Evolutionary conservation across 2,329 filamentous ascomycete genomes (phyloP).

Genomic region (Claviceps paspali): DNA sequence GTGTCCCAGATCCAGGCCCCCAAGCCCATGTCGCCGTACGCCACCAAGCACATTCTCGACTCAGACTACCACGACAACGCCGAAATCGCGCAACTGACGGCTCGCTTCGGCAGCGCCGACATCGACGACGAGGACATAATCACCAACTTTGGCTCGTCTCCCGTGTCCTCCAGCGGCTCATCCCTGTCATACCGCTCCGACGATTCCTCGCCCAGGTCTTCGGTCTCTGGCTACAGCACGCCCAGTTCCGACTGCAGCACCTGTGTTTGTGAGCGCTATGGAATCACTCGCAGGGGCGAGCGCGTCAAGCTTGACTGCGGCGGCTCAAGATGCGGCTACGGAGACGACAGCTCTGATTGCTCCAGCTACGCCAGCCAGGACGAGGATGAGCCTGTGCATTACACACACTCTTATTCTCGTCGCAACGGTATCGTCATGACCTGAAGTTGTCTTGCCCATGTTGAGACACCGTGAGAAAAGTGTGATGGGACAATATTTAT

Average conservation of each 20-base stretch:
- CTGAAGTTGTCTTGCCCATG: slow-evolving; percentile 10
- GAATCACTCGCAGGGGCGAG: slow-evolving; percentile 84
- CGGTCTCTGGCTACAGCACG: slow-evolving; percentile 63
- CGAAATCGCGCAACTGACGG: slow-evolving; percentile 64
- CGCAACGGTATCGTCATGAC: slow-evolving; percentile 49
- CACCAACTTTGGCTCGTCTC: slow-evolving; percentile 39
- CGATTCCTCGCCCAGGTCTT: slow-evolving; percentile 59
- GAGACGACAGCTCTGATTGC: slow-evolving; percentile 53
- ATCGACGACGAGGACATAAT: slow-evolving; percentile 42
- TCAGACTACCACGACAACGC: slow-evolving; percentile 60
- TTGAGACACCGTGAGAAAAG: neutral
- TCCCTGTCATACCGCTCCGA: slow-evolving; percentile 58
- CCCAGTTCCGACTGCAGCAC: slow-evolving; percentile 59
- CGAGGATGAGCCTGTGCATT: slow-evolving; percentile 30
- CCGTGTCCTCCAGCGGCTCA: slow-evolving; percentile 54
- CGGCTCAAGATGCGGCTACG: slow-evolving; percentile 73
- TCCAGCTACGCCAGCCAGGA: slow-evolving; percentile 51
- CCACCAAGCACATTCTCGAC: slow-evolving; percentile 75
- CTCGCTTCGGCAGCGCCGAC: slow-evolving; percentile 51
- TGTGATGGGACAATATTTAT: too few relatives aligned
- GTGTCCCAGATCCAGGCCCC: slow-evolving; percentile 82
- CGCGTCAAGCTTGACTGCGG: slow-evolving; percentile 94
- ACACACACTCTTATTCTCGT: slow-evolving; percentile 37
- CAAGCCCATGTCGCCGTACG: slow-evolving; percentile 75
- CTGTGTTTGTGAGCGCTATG: slow-evolving; percentile 93